Percentiles rank a stretch among this genome's conserved stretches.
phyloP scores from a whole-genome alignment of 208 protist genomes.

The Phytomonas sp. region DNA sequence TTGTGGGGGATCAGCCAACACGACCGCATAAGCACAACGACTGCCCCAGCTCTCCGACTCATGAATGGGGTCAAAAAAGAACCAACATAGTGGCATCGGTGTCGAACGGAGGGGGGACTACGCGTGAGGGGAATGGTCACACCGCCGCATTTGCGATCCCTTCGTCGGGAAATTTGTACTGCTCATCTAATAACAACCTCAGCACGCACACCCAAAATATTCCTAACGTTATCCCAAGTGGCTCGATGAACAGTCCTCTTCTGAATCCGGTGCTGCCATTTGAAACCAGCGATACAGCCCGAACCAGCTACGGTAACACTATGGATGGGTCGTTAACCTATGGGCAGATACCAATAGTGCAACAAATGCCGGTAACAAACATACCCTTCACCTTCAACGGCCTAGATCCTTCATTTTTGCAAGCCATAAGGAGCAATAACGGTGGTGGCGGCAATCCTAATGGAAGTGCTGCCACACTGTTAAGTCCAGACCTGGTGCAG shows the following conservation, averaged over 20 bases:
- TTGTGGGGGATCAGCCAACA: constrained; percentile 51
- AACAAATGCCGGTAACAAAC: neutral
- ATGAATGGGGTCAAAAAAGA: neutral
- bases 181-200: neutral
- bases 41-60: neutral
- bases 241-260: neutral
- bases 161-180: neutral
- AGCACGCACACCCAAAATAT: neutral
- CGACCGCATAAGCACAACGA: constrained; percentile 5
- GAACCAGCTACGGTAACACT: neutral
- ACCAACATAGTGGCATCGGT: neutral
- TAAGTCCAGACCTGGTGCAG: neutral
- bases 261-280: neutral
- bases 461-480: neutral
- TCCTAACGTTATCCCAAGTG: neutral
- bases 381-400: neutral
- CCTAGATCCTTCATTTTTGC: neutral
- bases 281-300: constrained; percentile 2
- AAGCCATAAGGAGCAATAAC: neutral
- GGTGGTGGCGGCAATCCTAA: neutral
- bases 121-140: neutral
- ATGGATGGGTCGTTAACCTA: neutral
- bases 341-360: neutral
- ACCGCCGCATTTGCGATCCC: neutral
- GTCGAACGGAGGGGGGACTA: neutral